These are phyloP conservation scores for Orbilia oligospora DNA, from an alignment of 2,329 filamentous ascomycete species.

Conservation along the genomic window DNA sequence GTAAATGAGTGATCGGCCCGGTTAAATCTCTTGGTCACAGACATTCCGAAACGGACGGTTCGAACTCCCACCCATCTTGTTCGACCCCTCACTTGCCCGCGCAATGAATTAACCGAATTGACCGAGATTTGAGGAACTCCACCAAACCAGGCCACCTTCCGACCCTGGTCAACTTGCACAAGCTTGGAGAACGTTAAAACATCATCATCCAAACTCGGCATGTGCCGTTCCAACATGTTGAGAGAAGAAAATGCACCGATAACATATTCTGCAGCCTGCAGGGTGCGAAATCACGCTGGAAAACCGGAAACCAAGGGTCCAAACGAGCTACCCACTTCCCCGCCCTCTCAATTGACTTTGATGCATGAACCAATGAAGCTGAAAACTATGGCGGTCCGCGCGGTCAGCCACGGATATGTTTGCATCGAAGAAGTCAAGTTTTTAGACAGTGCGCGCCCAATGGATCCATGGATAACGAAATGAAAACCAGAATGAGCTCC, in stretches of 20 bases:
- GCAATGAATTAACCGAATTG: slow-evolving; percentile 22
- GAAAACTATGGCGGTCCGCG: slow-evolving; percentile 36
- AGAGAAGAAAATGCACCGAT: slow-evolving; percentile 26
- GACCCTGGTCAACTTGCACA: slow-evolving; percentile 21
- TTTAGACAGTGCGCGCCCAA: slow-evolving; percentile 7
- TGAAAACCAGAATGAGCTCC: slow-evolving; percentile 28
- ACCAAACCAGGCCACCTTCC: slow-evolving; percentile 28
- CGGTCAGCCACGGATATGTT: slow-evolving; percentile 39
- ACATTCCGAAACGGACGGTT: slow-evolving; percentile 36
- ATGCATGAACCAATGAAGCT: slow-evolving; percentile 1
- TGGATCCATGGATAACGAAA: slow-evolving; percentile 17
- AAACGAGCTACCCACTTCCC: slow-evolving; percentile 32
- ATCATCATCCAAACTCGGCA: slow-evolving; percentile 12
- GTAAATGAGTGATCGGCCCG: slow-evolving; percentile 34
- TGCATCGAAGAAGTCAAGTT: neutral
- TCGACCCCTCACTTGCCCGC: slow-evolving; percentile 2
- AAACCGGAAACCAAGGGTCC: slow-evolving; percentile 4
- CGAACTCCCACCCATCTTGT: slow-evolving; percentile 1
- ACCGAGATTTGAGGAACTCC: slow-evolving; percentile 54
- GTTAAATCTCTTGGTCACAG: slow-evolving; percentile 17
- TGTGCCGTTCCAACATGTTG: slow-evolving; percentile 49
- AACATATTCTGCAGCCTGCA: slow-evolving; percentile 16
- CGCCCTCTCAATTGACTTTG: slow-evolving; percentile 14
- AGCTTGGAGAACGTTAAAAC: neutral
- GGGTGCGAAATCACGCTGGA: slow-evolving; percentile 11